Base-by-base conservation (phyloP, 305 asterid species). In the Petunia hybrid region DNA sequence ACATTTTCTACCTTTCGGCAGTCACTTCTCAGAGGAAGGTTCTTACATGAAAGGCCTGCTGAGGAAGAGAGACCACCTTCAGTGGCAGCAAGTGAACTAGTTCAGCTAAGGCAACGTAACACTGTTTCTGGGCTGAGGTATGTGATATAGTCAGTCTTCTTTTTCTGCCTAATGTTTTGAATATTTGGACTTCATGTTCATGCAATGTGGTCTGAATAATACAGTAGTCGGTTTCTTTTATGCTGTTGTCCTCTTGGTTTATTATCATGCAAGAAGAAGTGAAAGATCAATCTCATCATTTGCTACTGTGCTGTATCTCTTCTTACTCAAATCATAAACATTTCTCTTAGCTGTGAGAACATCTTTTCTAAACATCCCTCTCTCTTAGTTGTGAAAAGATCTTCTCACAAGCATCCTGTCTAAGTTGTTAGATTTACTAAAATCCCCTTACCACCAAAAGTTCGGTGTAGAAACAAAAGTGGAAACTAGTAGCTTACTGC, bases 51-150 rank as follows among this genome's bases (percentile, higher is more conserved):
- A 86, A 87, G 89, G 88, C 89, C 95, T 53, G 84, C 85, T 41
- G 97, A 87, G 89, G 93, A 89, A 79, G 97, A 88, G 88, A 91
- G 95, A 82, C 83, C 88, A 43, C 92, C 94, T 80, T 91, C 98
- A 73, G 60, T 86, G 84, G 96, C 99, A 83, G 93, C 94, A 67
- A 82, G 86, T 85, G 99, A 95, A 85, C 78, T 95, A 78, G 91
- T 88, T 89, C 98, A 92, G 87, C 88, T 95, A 82, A 91, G 99
- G 86, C 95, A 91, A 86, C 88, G 93, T 31, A 93, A 91, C 87
- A 90, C 97, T 3, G 99, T 95, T 73, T 93, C 99, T 82, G 99
- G 95, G 84, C 82, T 95, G 91, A 93, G 98, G 99, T 95, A 79
- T 85, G 90, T 78, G 63, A 42, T 40, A 13, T 65, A n/a, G 22